phyloP scores from a whole-genome alignment of 2,329 filamentous ascomycete species.

The Trichophyton simii region DNA sequence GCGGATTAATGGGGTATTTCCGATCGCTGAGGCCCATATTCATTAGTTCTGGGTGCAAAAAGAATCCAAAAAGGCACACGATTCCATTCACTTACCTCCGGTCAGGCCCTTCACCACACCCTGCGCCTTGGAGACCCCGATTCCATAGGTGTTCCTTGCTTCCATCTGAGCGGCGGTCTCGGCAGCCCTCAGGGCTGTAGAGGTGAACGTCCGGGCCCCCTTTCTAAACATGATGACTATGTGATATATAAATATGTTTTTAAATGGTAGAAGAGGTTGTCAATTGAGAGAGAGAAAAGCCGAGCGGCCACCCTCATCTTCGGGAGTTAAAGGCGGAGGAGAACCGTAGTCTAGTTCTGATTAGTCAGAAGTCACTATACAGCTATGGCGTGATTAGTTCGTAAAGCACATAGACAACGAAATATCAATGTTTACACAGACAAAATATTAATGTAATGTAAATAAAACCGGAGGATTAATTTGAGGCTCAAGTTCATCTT shows the following conservation, averaged over 20 bases:
- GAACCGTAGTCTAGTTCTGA: not conserved
- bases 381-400: not conserved
- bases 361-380: not conserved
- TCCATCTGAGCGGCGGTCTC: conserved; percentile 36
- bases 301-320: not conserved
- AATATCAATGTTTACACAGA: not conserved
- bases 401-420: not conserved
- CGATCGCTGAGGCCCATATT: conserved; percentile 56
- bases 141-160: conserved; percentile 46
- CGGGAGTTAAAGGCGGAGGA: not conserved
- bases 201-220: conserved; percentile 54
- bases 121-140: conserved; percentile 67
- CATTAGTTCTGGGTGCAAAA: not conserved
- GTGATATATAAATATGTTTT: not conserved
- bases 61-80: not conserved
- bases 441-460: not conserved
- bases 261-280: not conserved
- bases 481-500: not conserved
- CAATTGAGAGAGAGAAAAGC: not conserved
- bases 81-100: conserved; percentile 51
- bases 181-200: conserved; percentile 45
- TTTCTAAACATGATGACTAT: conserved; percentile 51
- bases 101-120: conserved; percentile 65
- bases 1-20: conserved; percentile 88
- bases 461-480: not conserved